Evolutionary conservation across 1,284 basidiomycete genomes (phyloP).

Genomic region (Apiotrichum montevideense): DNA sequence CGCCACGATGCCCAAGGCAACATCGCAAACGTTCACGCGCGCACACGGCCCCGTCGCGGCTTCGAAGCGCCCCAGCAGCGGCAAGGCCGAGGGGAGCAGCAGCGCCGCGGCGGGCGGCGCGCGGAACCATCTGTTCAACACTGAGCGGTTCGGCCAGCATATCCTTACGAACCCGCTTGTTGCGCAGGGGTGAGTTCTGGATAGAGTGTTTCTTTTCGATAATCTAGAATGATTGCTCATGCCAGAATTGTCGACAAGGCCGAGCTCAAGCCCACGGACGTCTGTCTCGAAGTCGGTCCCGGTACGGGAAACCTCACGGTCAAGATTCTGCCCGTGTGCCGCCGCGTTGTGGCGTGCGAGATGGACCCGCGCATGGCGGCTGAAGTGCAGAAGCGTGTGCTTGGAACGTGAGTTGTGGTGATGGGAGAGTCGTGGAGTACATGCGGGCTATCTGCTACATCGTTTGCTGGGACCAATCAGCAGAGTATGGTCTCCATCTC

Average conservation of each 20-base stretch:
- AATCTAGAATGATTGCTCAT: background rate
- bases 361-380: conserved; percentile 99
- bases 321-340: conserved; percentile 86
- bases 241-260: conserved; percentile 80
- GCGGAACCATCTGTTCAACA: conserved; percentile 84
- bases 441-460: too few relatives aligned
- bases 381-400: conserved; percentile 91
- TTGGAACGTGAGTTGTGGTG: conserved; percentile 77
- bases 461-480: too few relatives aligned
- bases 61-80: conserved; percentile 20
- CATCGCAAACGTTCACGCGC: conserved; percentile 69
- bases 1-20: conserved; percentile 76
- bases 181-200: conserved; percentile 65
- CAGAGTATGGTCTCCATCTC: too few relatives aligned
- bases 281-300: conserved; percentile 95
- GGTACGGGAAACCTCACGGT: conserved; percentile 97
- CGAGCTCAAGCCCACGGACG: conserved; percentile 86
- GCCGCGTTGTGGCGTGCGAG: conserved; percentile 87
- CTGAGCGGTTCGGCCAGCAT: conserved; percentile 91
- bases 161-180: conserved; percentile 91
- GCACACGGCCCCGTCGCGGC: conserved; percentile 61
- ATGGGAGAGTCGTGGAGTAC: too few relatives aligned
- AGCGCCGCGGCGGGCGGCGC: conserved; percentile 50
- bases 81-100: conserved; percentile 29
- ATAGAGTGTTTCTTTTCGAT: conserved; percentile 14